These are phyloP conservation scores for Elsinoe ampelina DNA, from an alignment of 2,329 filamentous ascomycete species.

Conservation along the genomic window DNA sequence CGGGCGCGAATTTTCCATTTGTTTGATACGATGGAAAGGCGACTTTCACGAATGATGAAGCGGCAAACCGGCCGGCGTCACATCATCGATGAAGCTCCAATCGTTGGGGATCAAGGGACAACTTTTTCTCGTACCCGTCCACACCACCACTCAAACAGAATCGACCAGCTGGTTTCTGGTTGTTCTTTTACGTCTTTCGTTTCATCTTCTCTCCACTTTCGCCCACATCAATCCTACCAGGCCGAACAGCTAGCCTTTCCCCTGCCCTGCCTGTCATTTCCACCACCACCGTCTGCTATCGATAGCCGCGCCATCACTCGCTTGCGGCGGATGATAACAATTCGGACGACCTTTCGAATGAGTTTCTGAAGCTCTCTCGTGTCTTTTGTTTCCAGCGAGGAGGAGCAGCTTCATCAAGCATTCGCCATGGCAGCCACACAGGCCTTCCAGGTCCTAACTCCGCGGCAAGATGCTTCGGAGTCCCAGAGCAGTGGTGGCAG, in stretches of 20 bases:
- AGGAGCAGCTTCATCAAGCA: neutral
- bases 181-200: neutral
- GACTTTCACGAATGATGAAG: too few species aligned
- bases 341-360: neutral
- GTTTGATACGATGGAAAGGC: too few species aligned
- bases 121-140: constrained; percentile 7
- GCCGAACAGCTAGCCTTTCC: constrained; percentile 7
- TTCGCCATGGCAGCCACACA: constrained; percentile 2
- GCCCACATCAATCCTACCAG: constrained; percentile 3
- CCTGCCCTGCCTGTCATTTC: constrained; percentile 7
- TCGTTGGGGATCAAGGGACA: neutral
- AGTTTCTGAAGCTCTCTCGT: too few species aligned
- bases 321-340: neutral
- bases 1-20: too few species aligned
- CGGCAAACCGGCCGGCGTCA: neutral
- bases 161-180: constrained; percentile 5
- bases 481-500: neutral
- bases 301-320: constrained; percentile 5
- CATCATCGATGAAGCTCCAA: neutral
- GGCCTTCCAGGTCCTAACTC: neutral
- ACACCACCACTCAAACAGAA: constrained; percentile 1
- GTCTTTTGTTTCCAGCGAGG: neutral
- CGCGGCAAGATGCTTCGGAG: neutral
- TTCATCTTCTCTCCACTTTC: neutral
- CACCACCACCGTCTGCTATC: constrained; percentile 7